These are phyloP conservation scores for Phialophora chinensis DNA, from an alignment of 2,329 filamentous ascomycete genomes.

Conservation along the genomic window DNA sequence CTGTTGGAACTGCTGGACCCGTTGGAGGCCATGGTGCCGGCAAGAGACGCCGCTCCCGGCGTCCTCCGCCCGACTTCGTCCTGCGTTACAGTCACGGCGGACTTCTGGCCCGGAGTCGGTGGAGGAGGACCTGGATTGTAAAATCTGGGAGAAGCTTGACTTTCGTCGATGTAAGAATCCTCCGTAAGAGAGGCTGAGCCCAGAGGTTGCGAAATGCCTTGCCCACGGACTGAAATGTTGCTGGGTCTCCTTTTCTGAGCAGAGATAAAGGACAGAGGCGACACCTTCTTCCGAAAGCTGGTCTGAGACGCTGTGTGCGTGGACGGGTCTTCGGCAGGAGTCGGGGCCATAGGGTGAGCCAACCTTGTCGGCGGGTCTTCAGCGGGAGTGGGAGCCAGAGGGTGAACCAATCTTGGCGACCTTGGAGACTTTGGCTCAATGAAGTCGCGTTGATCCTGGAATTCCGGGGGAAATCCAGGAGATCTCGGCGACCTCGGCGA, in stretches of 20 bases:
- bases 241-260: conserved; percentile 54
- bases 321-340: conserved; percentile 25
- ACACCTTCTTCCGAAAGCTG: conserved; percentile 49
- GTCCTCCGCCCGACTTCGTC: conserved; percentile 23
- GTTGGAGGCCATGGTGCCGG: conserved; percentile 23
- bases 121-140: conserved; percentile 64
- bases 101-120: conserved; percentile 51
- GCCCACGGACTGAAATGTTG: conserved; percentile 55
- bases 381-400: conserved; percentile 31
- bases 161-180: conserved; percentile 54
- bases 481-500: conserved; percentile 31
- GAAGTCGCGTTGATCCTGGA: conserved; percentile 39
- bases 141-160: conserved; percentile 63
- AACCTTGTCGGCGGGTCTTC: conserved; percentile 25
- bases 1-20: conserved; percentile 43
- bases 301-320: conserved; percentile 35
- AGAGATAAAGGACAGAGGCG: conserved; percentile 51
- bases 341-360: conserved; percentile 33
- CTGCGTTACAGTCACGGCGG: conserved; percentile 8
- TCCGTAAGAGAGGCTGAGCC: conserved; percentile 53
- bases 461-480: conserved; percentile 41
- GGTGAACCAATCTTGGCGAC: conserved; percentile 25
- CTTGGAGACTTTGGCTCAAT: conserved; percentile 22
- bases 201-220: conserved; percentile 64
- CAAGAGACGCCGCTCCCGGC: conserved; percentile 16